phyloP scores from a whole-genome alignment of 306 rosid genomes.

The Vigna unguiculata region DNA sequence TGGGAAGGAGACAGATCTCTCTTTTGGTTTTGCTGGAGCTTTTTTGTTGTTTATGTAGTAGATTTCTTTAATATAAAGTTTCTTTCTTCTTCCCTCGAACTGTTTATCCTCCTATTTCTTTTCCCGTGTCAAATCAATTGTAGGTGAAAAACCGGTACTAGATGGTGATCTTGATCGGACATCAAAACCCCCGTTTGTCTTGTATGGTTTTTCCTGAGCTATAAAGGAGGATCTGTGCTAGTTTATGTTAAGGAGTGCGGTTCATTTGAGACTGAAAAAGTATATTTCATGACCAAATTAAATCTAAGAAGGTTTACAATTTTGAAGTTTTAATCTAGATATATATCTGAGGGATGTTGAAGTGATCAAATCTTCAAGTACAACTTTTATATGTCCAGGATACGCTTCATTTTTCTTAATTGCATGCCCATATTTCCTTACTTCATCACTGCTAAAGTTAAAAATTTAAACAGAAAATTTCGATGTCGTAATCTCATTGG shows the following conservation, averaged over 20 bases:
- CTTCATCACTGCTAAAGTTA: not conserved
- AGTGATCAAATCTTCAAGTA: constrained; percentile 30
- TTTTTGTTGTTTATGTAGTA: not conserved
- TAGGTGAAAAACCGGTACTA: constrained; percentile 4
- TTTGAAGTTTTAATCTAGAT: constrained; percentile 22
- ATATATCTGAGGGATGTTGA: constrained; percentile 16
- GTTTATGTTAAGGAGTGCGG: constrained; percentile 17
- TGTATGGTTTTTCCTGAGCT: constrained; percentile 19
- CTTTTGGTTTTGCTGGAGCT: constrained; percentile 31
- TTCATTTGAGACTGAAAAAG: constrained; percentile 21
- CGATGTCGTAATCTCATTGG: constrained; percentile 22
- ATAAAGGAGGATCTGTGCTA: constrained; percentile 38
- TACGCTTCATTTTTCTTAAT: not conserved
- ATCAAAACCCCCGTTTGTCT: constrained; percentile 31
- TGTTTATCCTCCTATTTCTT: constrained; percentile 25
- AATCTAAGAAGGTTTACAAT: not conserved
- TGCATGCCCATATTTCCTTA: constrained; percentile 18
- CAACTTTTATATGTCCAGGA: not conserved
- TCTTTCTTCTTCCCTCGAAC: constrained; percentile 32
- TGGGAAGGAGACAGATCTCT: constrained; percentile 46
- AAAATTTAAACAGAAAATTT: not conserved
- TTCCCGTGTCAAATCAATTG: constrained; percentile 33
- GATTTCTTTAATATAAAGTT: constrained; percentile 44
- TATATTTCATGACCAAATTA: constrained; percentile 1
- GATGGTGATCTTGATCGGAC: constrained; percentile 32